These are phyloP conservation scores for Neophaeococcomyces mojaviensis DNA, from an alignment of 2,329 filamentous ascomycete genomes.

Conservation along the genomic window DNA sequence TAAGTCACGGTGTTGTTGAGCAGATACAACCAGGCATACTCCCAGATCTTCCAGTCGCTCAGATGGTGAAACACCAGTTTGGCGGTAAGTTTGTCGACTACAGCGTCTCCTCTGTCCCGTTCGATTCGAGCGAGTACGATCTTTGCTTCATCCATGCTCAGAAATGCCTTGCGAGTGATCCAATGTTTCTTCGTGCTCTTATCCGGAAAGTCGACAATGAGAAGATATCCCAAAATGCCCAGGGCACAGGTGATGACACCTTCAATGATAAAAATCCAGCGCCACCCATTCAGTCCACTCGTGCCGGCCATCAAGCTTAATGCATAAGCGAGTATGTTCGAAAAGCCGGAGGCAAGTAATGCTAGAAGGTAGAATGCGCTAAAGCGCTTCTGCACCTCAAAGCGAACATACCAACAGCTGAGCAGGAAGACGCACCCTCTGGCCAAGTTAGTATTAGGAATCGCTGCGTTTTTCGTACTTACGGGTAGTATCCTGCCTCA, in stretches of 20 bases:
- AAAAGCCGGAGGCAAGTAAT: conserved; percentile 43
- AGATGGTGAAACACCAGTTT: conserved; percentile 41
- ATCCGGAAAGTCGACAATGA: conserved; percentile 11
- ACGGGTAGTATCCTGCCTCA: conserved; percentile 30
- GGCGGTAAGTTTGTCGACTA: conserved; percentile 40
- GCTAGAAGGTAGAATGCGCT: conserved; percentile 25
- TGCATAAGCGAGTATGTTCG: conserved; percentile 51
- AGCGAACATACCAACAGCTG: conserved; percentile 27
- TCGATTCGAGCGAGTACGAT: conserved; percentile 40
- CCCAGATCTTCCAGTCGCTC: conserved; percentile 46
- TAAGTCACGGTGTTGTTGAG: conserved; percentile 55
- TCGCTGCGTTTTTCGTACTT: no score
- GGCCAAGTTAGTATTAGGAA: conserved; percentile 4
- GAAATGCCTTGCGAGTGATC: conserved; percentile 9
- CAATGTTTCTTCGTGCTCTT: background rate
- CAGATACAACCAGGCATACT: conserved; percentile 10
- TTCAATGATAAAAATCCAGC: conserved; percentile 45
- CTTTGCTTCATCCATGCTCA: conserved; percentile 9
- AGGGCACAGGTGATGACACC: conserved; percentile 29
- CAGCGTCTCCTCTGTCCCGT: conserved; percentile 46
- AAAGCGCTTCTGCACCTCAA: conserved; percentile 30
- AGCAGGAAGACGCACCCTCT: conserved; percentile 9
- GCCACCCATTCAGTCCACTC: conserved; percentile 42
- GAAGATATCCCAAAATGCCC: conserved; percentile 19
- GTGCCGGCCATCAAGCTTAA: conserved; percentile 51